Evolutionary conservation across 768 basidiomycete genomes (phyloP), one percentile per base, ranked within the genome.

Genomic region (Calocybe gangraenosa): DNA sequence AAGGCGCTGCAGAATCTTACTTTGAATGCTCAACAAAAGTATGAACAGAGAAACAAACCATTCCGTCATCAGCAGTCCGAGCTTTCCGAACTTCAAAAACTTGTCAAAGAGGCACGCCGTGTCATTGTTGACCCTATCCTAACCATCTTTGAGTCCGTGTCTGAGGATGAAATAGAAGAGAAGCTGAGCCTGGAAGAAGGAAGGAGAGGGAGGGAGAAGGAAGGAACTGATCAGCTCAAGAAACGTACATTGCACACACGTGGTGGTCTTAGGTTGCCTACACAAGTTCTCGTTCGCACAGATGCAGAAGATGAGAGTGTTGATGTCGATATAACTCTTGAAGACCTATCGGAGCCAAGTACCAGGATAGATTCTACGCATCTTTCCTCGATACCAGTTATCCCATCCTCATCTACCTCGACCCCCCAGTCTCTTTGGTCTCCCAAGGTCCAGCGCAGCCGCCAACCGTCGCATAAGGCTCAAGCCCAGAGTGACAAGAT

Each of bases 271-370:
- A 62, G 56, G 28, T 57, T 68, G 40, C 51, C 58, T 7, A 54
- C 49, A 50, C 31, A 71, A 1, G 76, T 82, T 20, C 79, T 74
- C 49, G 68, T 82, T 30, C 71, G 79, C 11, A 65, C 68, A 21
- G 82, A 84, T 51, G 57, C 73, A 2, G 78, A 73, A 21, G 82
- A 84, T 46, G 81, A 84, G 57, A 81, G 72, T 44, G 69, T 64
- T 37, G 77, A 81, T 32, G 79, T 84, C 9, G 81, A 85, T 49
- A 70, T 83, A 23, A 70, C 65, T 4, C 49, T 65, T 19, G 69
- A 66, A 28, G 68, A 62, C 18, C 5, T n/a, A 6, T 35, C 34
- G n/a, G 7, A 7, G 17, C 17, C 34, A 14, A 8, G 14, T 33
- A 47, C 36, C 36, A 41, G 47, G 8, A 11, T 36, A 5, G 42